A percentile compares a stretch with the other conserved stretches of the same genome.
phyloP scores from a whole-genome alignment of 768 basidiomycete species.

The Rhodotorula diobovata region DNA sequence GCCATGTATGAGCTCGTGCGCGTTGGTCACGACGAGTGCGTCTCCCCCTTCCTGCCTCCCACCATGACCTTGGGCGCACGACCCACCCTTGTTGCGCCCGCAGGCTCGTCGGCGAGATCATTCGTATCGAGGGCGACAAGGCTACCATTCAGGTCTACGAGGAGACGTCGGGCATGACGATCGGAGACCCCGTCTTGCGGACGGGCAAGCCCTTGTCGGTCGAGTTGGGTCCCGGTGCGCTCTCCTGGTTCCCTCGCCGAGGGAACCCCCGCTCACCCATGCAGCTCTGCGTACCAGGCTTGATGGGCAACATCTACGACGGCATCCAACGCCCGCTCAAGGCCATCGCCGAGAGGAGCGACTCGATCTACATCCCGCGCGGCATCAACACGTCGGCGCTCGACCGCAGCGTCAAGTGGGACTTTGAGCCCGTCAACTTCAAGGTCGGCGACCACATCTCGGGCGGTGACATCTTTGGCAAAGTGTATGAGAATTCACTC shows the following conservation, averaged over 20 bases:
- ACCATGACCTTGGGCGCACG: too few relatives aligned
- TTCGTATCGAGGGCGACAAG: conserved; percentile 95
- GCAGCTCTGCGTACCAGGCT: conserved; percentile 54
- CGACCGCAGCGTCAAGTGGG: conserved; percentile 83
- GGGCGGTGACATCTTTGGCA: conserved; percentile 93
- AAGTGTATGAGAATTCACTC: conserved; percentile 94
- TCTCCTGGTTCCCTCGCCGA: not conserved
- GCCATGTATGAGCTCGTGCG: conserved; percentile 97
- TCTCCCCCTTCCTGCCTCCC: not conserved
- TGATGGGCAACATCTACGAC: conserved; percentile 86
- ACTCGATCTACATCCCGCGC: conserved; percentile 99
- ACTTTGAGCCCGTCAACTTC: conserved; percentile 78
- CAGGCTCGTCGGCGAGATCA: conserved; percentile 65
- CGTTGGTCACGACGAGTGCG: conserved; percentile 93
- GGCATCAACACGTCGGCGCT: conserved; percentile 97
- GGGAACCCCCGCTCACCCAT: not conserved
- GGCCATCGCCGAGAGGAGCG: conserved; percentile 92
- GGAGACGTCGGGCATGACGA: conserved; percentile 97
- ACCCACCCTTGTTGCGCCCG: too few relatives aligned
- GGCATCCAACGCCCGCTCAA: conserved; percentile 51
- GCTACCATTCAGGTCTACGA: conserved; percentile 99
- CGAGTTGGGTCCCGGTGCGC: conserved; percentile 87
- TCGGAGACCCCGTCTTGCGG: conserved; percentile 93
- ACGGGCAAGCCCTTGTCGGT: conserved; percentile 98
- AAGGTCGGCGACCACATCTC: conserved; percentile 95